A percentile compares a stretch with the other conserved stretches of the same genome.
These are phyloP conservation scores for Ogataea philodendri DNA, from an alignment of 805 yeast genomes.

Conservation along the genomic window DNA sequence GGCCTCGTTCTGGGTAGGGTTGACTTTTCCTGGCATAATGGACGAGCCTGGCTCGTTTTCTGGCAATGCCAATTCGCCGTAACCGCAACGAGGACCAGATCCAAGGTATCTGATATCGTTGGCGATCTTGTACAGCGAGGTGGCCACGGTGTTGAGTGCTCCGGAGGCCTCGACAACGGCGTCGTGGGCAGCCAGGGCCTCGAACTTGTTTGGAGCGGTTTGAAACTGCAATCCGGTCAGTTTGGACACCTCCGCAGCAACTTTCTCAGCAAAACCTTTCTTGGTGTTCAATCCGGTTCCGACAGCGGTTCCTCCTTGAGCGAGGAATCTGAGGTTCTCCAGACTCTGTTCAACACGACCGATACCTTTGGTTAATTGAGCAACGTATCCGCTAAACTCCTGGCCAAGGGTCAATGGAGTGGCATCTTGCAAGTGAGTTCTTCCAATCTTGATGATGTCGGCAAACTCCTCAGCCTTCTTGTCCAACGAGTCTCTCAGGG, in stretches of 20 bases:
- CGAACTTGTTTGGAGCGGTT: constrained; percentile 98
- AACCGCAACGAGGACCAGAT: constrained; percentile 99
- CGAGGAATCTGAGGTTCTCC: constrained; percentile 75
- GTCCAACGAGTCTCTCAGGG: constrained; percentile 74
- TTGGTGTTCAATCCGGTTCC: constrained; percentile 97
- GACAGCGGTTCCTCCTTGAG: constrained; percentile 99
- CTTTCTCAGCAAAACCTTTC: constrained; percentile 81
- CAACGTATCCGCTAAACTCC: constrained; percentile 95
- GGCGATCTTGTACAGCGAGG: constrained; percentile 91
- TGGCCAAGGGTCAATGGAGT: constrained; percentile 97
- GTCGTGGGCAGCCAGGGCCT: constrained; percentile 98
- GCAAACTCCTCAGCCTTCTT: constrained; percentile 79
- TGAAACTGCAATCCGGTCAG: constrained; percentile 85
- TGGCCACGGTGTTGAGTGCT: constrained; percentile 93
- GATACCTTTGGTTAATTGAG: constrained; percentile 89
- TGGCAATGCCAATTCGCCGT: constrained; percentile 92
- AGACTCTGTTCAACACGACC: constrained; percentile 76
- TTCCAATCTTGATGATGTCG: constrained; percentile 94
- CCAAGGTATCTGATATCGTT: constrained; percentile 98
- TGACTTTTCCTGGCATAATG: constrained; percentile 99
- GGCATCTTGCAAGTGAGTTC: constrained; percentile 98
- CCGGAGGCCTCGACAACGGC: constrained; percentile 98
- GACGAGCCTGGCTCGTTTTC: constrained; percentile 99
- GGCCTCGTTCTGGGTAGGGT: constrained; percentile 99
- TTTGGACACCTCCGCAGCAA: constrained; percentile 81